Percentiles rank a stretch among this genome's conserved stretches.
These are phyloP conservation scores for Melampsora americana DNA, from an alignment of 1,284 basidiomycete genomes.

Conservation along the genomic window DNA sequence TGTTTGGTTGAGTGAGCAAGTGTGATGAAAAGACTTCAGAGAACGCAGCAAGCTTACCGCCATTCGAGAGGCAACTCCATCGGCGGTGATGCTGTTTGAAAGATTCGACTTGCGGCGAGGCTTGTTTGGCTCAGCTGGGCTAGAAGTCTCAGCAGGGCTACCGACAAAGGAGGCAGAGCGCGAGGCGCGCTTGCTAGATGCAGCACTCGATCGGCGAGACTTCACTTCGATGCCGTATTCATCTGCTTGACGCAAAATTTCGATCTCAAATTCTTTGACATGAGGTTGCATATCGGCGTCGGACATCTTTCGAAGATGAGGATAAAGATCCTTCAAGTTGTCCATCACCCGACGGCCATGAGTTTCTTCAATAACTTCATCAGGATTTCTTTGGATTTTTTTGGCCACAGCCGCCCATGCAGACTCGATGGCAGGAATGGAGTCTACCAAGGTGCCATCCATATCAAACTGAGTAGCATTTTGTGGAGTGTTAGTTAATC, in stretches of 20 bases:
- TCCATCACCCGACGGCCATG: conserved; percentile 71
- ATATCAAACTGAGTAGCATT: conserved; percentile 48
- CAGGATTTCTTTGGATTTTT: conserved; percentile 67
- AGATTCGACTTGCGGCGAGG: conserved; percentile 46
- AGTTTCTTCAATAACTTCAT: conserved; percentile 63
- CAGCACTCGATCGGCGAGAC: conserved; percentile 45
- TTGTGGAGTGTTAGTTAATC: not conserved
- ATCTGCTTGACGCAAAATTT: conserved; percentile 70
- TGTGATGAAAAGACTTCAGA: conserved; percentile 48
- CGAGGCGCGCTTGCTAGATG: conserved; percentile 29
- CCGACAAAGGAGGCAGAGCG: conserved; percentile 31
- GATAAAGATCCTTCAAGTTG: conserved; percentile 64
- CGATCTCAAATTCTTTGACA: conserved; percentile 66
- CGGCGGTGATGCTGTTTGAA: conserved; percentile 45
- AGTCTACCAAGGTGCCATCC: conserved; percentile 64
- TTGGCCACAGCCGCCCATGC: conserved; percentile 72
- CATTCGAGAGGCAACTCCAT: conserved; percentile 46
- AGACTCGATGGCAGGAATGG: conserved; percentile 71
- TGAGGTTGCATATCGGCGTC: conserved; percentile 66
- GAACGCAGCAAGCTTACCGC: conserved; percentile 1
- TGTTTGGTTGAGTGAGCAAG: conserved; percentile 56
- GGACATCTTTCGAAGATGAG: conserved; percentile 57
- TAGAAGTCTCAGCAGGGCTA: conserved; percentile 31
- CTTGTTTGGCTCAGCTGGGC: conserved; percentile 11
- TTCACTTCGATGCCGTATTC: conserved; percentile 58